Percentiles rank a stretch among this genome's conserved stretches.
phyloP scores from a whole-genome alignment of 768 basidiomycete species.

The Tephrocybe sp. region DNA sequence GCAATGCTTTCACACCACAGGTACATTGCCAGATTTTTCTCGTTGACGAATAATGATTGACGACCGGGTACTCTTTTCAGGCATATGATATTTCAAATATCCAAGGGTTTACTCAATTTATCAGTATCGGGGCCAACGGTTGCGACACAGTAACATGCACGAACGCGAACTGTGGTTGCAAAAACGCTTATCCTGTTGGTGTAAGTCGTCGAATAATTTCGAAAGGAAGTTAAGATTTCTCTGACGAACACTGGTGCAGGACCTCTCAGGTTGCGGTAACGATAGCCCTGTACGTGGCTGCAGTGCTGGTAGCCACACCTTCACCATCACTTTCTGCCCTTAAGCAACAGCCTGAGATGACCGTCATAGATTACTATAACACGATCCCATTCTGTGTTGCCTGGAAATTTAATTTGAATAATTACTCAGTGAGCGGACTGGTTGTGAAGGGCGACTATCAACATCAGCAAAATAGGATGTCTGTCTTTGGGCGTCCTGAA shows the following conservation, averaged over 20 bases:
- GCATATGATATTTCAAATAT: conserved; percentile 46
- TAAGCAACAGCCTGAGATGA: too few relatives aligned
- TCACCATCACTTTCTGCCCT: conserved; percentile 34
- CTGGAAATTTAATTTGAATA: too few relatives aligned
- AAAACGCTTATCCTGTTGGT: conserved; percentile 30
- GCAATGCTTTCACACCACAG: conserved; percentile 25
- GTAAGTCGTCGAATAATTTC: conserved; percentile 12
- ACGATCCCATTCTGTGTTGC: too few relatives aligned
- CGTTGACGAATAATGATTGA: background rate
- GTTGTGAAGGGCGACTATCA: too few relatives aligned
- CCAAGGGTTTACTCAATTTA: conserved; percentile 40
- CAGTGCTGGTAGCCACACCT: conserved; percentile 31
- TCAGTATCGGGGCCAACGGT: conserved; percentile 32
- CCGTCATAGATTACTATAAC: too few relatives aligned
- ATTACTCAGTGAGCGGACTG: too few relatives aligned
- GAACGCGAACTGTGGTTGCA: conserved; percentile 35
- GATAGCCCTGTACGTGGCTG: conserved; percentile 38
- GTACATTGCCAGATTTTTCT: conserved; percentile 15
- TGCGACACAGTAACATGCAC: conserved; percentile 41
- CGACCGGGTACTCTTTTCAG: conserved; percentile 15
- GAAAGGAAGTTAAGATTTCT: background rate
- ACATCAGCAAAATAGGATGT: too few relatives aligned
- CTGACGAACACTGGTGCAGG: too few relatives aligned
- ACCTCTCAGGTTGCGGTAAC: conserved; percentile 37
- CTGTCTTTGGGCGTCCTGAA: too few relatives aligned